These are phyloP conservation scores for Phylloporus rhodoxanthus DNA, from an alignment of 768 basidiomycete species.

Conservation along the genomic window DNA sequence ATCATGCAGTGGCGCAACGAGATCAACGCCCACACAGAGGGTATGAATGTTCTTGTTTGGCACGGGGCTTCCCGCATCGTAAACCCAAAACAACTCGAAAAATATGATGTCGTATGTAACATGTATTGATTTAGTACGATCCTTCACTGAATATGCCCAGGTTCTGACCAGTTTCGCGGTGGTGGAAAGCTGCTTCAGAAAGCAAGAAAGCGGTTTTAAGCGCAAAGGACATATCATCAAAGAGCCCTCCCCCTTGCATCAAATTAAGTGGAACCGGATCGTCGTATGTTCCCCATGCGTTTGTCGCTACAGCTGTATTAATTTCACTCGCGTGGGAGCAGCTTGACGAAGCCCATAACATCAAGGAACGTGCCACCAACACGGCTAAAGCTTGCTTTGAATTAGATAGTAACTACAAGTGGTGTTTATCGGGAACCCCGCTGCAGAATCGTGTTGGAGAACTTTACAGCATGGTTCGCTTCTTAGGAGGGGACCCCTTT, in stretches of 20 bases:
- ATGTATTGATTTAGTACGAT: not conserved
- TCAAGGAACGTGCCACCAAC: conserved; percentile 91
- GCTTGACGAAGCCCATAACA: conserved; percentile 97
- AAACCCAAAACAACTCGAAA: conserved; percentile 60
- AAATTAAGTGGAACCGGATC: conserved; percentile 78
- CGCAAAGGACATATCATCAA: conserved; percentile 77
- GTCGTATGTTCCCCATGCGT: conserved; percentile 42
- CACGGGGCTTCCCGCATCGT: conserved; percentile 75
- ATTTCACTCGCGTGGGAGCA: conserved; percentile 23
- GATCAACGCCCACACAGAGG: conserved; percentile 78
- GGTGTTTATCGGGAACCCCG: conserved; percentile 97
- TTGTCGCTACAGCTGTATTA: not conserved
- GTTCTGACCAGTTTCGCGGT: conserved; percentile 86
- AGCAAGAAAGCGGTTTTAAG: conserved; percentile 90
- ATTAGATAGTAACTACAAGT: conserved; percentile 69
- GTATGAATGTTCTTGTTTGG: conserved; percentile 86
- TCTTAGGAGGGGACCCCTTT: conserved; percentile 90
- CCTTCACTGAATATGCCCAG: conserved; percentile 30
- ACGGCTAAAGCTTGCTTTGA: conserved; percentile 98
- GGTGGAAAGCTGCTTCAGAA: conserved; percentile 86
- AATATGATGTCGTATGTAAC: conserved; percentile 76
- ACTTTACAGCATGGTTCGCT: conserved; percentile 88
- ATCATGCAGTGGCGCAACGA: conserved; percentile 90
- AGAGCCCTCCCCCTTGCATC: conserved; percentile 82
- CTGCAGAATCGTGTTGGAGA: conserved; percentile 99